Evolutionary conservation across 1,284 basidiomycete genomes (phyloP).

Genomic region (Anthracocystis walkeri): DNA sequence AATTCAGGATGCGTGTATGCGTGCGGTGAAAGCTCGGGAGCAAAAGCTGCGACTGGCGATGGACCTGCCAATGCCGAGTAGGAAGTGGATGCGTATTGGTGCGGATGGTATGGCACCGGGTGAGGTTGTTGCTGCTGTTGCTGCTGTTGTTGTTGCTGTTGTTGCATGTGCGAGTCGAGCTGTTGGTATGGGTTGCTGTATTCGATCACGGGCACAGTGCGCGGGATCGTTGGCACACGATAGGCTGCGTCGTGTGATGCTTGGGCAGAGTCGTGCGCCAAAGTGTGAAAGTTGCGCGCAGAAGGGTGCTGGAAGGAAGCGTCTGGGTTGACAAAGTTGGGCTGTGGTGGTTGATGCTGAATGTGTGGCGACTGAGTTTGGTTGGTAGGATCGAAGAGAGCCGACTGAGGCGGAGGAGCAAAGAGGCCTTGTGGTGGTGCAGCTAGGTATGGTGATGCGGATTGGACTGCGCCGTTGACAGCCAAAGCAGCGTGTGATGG

Average conservation of each 20-base stretch:
- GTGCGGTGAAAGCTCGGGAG: conserved; percentile 24
- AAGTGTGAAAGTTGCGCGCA: conserved; percentile 18
- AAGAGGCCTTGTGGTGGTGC: conserved; percentile 33
- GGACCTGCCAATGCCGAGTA: conserved; percentile 29
- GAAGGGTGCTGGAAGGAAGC: conserved; percentile 26
- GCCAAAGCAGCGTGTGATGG: conserved; percentile 16
- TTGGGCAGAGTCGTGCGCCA: conserved; percentile 22
- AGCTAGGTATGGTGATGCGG: conserved; percentile 38
- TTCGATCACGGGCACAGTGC: conserved; percentile 23
- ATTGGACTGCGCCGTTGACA: conserved; percentile 9
- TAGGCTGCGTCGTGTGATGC: conserved; percentile 29
- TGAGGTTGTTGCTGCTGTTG: conserved; percentile 25
- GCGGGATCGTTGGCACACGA: conserved; percentile 31
- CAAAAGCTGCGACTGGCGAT: conserved; percentile 15
- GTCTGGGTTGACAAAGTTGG: conserved; percentile 16
- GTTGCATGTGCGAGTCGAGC: conserved; percentile 24
- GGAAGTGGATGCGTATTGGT: conserved; percentile 37
- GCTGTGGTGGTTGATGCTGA: conserved; percentile 26
- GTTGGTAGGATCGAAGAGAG: conserved; percentile 23
- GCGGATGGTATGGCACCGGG: conserved; percentile 15
- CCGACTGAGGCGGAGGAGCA: conserved; percentile 17
- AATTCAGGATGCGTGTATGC: conserved; percentile 29
- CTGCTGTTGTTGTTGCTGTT: conserved; percentile 9
- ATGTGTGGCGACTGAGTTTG: conserved; percentile 28
- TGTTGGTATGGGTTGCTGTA: conserved; percentile 38